A percentile compares a stretch with the other conserved stretches of the same genome.
phyloP scores from a whole-genome alignment of 305 asterid species.

The Fraxinus floribunda region DNA sequence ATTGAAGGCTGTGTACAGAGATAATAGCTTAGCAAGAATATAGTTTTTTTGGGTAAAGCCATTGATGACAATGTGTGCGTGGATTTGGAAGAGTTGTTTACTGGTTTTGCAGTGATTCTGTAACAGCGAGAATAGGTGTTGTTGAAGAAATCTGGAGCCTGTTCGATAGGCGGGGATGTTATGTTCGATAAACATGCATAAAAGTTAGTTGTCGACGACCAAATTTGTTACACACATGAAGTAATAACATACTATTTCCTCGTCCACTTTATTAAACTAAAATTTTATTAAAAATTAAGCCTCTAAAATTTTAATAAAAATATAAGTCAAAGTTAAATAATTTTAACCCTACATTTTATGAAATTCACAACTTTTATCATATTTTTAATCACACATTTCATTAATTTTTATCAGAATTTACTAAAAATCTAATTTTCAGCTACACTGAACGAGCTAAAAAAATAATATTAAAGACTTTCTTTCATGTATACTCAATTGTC shows the following conservation, averaged over 20 bases:
- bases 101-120: conserved; percentile 45
- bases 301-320: background rate
- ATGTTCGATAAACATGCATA: conserved; percentile 43
- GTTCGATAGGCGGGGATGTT: conserved; percentile 32
- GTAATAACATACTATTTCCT: background rate
- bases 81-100: conserved; percentile 56
- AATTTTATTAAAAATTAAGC: background rate
- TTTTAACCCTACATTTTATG: no score
- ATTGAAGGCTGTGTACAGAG: conserved; percentile 41
- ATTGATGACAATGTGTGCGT: conserved; percentile 49
- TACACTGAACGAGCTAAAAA: background rate
- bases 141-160: conserved; percentile 49
- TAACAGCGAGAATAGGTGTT: conserved; percentile 47
- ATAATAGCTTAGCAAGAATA: conserved; percentile 60
- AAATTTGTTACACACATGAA: background rate
- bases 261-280: background rate
- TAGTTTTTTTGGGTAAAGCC: conserved; percentile 57
- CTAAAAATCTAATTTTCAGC: no score
- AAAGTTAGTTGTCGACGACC: background rate
- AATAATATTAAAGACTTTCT: background rate
- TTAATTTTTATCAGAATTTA: no score
- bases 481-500: background rate
- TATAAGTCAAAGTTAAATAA: background rate
- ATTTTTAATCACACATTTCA: background rate
- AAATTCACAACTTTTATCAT: no score